Base-by-base conservation (phyloP, 1,139 yeast species). In the Protomyces pachydermus region DNA sequence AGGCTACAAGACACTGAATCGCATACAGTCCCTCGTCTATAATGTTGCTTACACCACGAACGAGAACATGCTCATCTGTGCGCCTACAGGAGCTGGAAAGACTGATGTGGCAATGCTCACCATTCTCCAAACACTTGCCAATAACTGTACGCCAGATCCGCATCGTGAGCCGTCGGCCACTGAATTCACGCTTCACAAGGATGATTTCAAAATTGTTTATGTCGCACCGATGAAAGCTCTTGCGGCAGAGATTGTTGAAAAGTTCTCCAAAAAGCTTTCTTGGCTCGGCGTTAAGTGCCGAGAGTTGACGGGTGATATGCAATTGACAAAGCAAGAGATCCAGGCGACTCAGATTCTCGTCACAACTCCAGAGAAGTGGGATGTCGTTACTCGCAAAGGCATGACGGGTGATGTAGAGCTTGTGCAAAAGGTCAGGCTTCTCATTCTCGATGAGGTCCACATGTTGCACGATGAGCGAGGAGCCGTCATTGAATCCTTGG, bases 71-170 rank as follows among this genome's bases (percentile, higher is more conserved):
- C 80, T 93, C 60, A 91, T 93, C 1, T 93, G 98, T 82, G 99
- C 99, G 0, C 99, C 99, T 1, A 93, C 99, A 0, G 98, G 99
- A 80, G 98, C 98, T 6, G 99, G 99, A 81, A 93, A 93, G 73
- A 95, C 99, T 0, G 98, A 95, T 74, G 96, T 95, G 50, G 99
- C 99, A 0, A 77, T 95, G 71, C 77, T 93, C 51, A 81, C 98
- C 0, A 85, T 93, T 71, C 78, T 95, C 63, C 89, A 87, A 70
- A 83, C 95, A 0, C 86, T 93, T n/a, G 82, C 85, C 53, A 93
- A 89, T 72, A 84, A 80, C 80, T 39, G 87, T 78, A 72, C 72
- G 76, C 69, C 68, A 6, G 64, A 66, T 46, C 68, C 69, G 5
- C 61, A 64, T 42, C 64, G 54, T 10, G 68, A 62, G 20, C 68